Evolutionary conservation across 495 filamentous ascomycete genomes (phyloP).

Genomic region (Aspergillus indologenus): DNA sequence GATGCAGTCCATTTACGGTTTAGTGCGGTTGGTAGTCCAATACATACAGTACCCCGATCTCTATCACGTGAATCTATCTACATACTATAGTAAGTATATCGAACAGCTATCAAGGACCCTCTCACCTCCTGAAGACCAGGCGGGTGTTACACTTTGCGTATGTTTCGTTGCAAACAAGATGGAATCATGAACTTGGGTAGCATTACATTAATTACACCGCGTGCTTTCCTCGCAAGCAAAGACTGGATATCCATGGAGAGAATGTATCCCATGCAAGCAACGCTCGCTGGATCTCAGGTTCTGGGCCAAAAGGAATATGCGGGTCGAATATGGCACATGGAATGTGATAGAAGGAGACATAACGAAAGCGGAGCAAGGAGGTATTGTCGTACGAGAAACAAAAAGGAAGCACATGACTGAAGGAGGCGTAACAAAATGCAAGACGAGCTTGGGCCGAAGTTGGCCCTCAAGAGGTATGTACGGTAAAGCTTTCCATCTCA

Average conservation of each 20-base stretch:
- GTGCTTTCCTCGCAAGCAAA: slow-evolving; percentile 10
- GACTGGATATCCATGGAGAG: slow-evolving; percentile 3
- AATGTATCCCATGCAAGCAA: not conserved
- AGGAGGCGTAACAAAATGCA: slow-evolving; percentile 9
- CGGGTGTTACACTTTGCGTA: no score
- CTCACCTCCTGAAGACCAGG: no score
- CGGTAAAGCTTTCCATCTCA: slow-evolving; percentile 14
- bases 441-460: not conserved
- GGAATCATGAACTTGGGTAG: slow-evolving; percentile 5
- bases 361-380: not conserved
- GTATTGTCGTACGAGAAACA: not conserved
- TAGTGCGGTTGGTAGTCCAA: slow-evolving; percentile 2
- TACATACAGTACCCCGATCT: no score
- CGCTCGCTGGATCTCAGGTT: not conserved
- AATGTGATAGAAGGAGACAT: not conserved
- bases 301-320: not conserved
- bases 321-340: not conserved
- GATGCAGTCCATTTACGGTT: slow-evolving; percentile 1
- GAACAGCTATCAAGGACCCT: no score
- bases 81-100: no score
- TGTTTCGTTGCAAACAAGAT: no score
- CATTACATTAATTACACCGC: slow-evolving; percentile 26
- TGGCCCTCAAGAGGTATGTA: slow-evolving; percentile 14
- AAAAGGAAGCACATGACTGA: not conserved
- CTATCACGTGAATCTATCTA: no score